phyloP scores from a whole-genome alignment of 1,139 yeast genomes.

The Candida albicans region DNA sequence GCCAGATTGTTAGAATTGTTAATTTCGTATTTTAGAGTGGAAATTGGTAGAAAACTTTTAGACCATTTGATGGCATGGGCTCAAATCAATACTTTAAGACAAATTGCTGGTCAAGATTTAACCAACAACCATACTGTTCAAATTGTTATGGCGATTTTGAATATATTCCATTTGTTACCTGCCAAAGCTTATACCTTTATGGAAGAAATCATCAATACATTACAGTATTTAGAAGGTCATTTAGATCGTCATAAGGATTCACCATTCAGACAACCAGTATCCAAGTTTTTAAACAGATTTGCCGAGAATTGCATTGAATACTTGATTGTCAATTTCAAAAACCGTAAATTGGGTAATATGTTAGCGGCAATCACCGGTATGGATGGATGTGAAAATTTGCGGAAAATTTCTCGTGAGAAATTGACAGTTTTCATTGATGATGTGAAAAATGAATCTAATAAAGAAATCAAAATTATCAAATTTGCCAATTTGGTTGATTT shows the following conservation, averaged over 20 bases:
- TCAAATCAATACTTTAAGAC: slow-evolving; percentile 72
- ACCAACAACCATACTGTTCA: slow-evolving; percentile 80
- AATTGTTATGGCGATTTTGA: slow-evolving; percentile 85
- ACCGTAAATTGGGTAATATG: slow-evolving; percentile 67
- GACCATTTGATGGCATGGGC: slow-evolving; percentile 98
- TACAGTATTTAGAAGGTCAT: slow-evolving; percentile 77
- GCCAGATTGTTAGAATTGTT: slow-evolving; percentile 83
- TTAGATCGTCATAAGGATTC: slow-evolving; percentile 83
- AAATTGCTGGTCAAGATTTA: slow-evolving; percentile 69
- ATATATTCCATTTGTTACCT: slow-evolving; percentile 89
- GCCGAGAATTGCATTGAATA: slow-evolving; percentile 73
- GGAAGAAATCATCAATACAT: slow-evolving; percentile 78
- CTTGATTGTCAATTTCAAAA: slow-evolving; percentile 65
- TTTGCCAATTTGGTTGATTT: slow-evolving; percentile 73
- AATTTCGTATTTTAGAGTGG: slow-evolving; percentile 92
- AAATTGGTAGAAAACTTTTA: slow-evolving; percentile 87
- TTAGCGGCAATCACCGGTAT: slow-evolving; percentile 63
- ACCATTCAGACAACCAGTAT: slow-evolving; percentile 90
- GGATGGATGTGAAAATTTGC: slow-evolving; percentile 57
- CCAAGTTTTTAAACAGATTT: slow-evolving; percentile 82
- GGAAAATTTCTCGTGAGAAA: slow-evolving; percentile 55
- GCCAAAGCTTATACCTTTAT: slow-evolving; percentile 89
- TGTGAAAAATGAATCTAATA: slow-evolving; percentile 46
- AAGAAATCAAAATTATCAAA: slow-evolving; percentile 58
- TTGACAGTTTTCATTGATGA: slow-evolving; percentile 40